phyloP scores from a whole-genome alignment of 1,284 basidiomycete species.

The Microbotryum saponariae region DNA sequence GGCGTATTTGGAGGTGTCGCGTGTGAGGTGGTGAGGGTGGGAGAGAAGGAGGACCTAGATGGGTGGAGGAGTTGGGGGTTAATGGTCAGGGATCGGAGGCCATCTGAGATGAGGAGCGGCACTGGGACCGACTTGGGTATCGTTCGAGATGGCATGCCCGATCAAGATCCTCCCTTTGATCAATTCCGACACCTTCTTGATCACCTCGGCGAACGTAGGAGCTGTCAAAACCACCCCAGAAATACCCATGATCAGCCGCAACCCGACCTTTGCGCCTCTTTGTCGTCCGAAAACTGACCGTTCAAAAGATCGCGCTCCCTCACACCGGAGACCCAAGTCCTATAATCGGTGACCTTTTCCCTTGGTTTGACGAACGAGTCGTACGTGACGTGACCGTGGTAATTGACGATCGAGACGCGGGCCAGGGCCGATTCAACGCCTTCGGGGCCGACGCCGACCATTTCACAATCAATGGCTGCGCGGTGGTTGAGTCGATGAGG shows the following conservation, averaged over 20 bases:
- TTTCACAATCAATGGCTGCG: constrained; percentile 84
- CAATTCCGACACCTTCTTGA: constrained; percentile 68
- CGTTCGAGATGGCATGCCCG: constrained; percentile 88
- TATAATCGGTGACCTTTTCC: constrained; percentile 86
- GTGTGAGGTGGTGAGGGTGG: constrained; percentile 66
- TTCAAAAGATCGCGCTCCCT: constrained; percentile 64
- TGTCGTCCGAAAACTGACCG: constrained; percentile 44
- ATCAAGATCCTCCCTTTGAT: constrained; percentile 77
- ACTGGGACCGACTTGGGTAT: constrained; percentile 59
- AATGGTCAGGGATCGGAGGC: neutral
- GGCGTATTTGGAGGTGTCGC: constrained; percentile 70
- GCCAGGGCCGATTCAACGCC: constrained; percentile 78
- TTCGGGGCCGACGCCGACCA: constrained; percentile 86
- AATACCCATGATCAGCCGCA: neutral
- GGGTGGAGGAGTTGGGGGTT: neutral
- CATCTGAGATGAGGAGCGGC: neutral
- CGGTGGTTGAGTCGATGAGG: neutral
- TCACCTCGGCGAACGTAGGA: constrained; percentile 69
- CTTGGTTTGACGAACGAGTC: constrained; percentile 82
- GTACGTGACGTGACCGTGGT: constrained; percentile 67
- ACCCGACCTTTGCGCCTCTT: no score
- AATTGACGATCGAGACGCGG: constrained; percentile 87
- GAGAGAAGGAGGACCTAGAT: constrained; percentile 74
- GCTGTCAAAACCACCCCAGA: constrained; percentile 46
- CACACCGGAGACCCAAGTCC: constrained; percentile 86